A percentile compares a stretch with the other conserved stretches of the same genome.
Conservation (phyloP, 176 grass and related monocot genomes). For the Melocanna baccifera region DNA sequence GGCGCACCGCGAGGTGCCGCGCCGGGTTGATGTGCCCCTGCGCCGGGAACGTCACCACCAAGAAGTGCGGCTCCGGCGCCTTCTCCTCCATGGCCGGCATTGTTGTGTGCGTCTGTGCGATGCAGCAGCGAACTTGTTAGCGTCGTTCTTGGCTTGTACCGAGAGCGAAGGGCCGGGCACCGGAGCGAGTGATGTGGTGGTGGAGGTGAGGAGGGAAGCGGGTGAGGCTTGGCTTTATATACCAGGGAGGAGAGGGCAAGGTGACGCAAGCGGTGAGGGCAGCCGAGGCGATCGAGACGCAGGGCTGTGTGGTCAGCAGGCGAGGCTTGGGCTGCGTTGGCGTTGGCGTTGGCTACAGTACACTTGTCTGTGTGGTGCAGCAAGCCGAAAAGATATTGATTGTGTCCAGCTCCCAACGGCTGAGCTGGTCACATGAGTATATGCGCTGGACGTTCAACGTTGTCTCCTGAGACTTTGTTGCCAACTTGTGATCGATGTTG, state of each 20-base stretch:
- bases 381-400: too few species aligned
- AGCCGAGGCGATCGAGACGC: not conserved
- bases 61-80: constrained; percentile 39
- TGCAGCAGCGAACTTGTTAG: not conserved
- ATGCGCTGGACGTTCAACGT: too few species aligned
- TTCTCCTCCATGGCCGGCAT: constrained; percentile 35
- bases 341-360: too few species aligned
- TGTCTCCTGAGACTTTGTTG: not conserved
- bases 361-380: too few species aligned
- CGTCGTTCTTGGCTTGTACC: not conserved
- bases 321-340: too few species aligned
- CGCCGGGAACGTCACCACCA: constrained; percentile 44
- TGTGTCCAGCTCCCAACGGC: too few species aligned
- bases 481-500: not conserved
- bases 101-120: not conserved
- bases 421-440: too few species aligned
- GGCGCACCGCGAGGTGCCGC: constrained; percentile 51
- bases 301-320: too few species aligned
- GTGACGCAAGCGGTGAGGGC: constrained; percentile 42
- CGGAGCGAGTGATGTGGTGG: not conserved
- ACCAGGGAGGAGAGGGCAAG: not conserved
- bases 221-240: not conserved
- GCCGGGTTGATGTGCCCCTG: constrained; percentile 78
- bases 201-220: not conserved
- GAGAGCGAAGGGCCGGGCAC: not conserved